Evolutionary conservation across 2,329 filamentous ascomycete genomes (phyloP).

Genomic region (Trichoderma breve): DNA sequence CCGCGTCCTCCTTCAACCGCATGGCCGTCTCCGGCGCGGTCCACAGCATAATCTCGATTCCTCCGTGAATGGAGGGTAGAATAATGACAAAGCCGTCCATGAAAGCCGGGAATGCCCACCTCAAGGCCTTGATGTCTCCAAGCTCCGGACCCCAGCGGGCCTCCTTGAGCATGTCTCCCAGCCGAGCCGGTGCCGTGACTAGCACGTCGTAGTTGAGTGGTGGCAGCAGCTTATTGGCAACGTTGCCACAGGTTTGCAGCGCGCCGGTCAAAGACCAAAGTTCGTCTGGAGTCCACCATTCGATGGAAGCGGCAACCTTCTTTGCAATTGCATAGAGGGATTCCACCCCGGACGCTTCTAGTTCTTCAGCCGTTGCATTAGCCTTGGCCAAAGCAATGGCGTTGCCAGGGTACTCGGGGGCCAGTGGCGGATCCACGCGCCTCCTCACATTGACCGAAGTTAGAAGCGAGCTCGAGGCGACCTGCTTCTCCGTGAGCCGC

Average conservation of each 20-base stretch:
- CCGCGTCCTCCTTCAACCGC: constrained; percentile 12
- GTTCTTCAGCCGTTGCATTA: constrained; percentile 9
- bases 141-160: constrained; percentile 16
- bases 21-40: constrained; percentile 17
- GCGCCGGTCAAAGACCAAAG: constrained; percentile 19
- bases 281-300: constrained; percentile 20
- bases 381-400: constrained; percentile 19
- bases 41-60: constrained; percentile 20
- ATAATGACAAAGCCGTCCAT: constrained; percentile 19
- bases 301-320: constrained; percentile 17
- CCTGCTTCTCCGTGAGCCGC: constrained; percentile 17
- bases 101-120: constrained; percentile 20
- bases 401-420: constrained; percentile 20
- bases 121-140: constrained; percentile 16
- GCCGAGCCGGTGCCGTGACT: constrained; percentile 15
- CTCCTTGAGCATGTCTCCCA: constrained; percentile 18
- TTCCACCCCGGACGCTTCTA: constrained; percentile 14
- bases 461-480: constrained; percentile 18
- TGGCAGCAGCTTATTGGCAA: constrained; percentile 15
- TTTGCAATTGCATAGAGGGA: constrained; percentile 14
- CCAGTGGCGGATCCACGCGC: constrained; percentile 20
- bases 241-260: constrained; percentile 11
- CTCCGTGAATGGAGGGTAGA: constrained; percentile 16
- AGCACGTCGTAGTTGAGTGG: constrained; percentile 18
- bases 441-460: constrained; percentile 20